phyloP scores from a whole-genome alignment of 2,329 filamentous ascomycete species.

The Rasamsonia emersonii region DNA sequence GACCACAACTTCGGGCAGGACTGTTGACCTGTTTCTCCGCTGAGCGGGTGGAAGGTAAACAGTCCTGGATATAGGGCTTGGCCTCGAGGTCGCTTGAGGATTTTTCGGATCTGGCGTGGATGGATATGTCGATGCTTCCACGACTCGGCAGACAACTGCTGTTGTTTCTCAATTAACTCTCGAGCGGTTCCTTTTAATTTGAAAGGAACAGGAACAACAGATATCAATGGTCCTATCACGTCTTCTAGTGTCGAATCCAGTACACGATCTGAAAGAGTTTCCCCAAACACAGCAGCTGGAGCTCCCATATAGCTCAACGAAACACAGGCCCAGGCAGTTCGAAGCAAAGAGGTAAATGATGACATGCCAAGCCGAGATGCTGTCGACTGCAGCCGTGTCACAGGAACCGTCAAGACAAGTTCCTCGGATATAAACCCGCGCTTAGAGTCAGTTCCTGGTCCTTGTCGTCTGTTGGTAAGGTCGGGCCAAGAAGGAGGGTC shows the following conservation, averaged over 20 bases:
- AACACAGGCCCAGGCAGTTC: conserved; percentile 21
- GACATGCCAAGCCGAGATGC: conserved; percentile 17
- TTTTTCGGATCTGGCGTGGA: conserved; percentile 20
- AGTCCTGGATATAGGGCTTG: conserved; percentile 24
- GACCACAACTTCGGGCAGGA: conserved; percentile 15
- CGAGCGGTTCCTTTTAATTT: conserved; percentile 15
- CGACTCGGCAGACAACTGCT: conserved; percentile 16
- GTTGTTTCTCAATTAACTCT: conserved; percentile 18
- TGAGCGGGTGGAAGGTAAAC: conserved; percentile 22
- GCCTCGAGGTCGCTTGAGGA: conserved; percentile 17
- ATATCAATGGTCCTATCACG: conserved; percentile 23
- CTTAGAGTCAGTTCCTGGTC: conserved; percentile 8
- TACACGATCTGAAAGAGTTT: conserved; percentile 24
- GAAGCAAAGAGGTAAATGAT: conserved; percentile 21
- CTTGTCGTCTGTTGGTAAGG: conserved; percentile 14
- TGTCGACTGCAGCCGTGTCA: conserved; percentile 12
- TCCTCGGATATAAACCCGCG: conserved; percentile 14
- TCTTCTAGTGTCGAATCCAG: conserved; percentile 18
- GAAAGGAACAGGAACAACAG: conserved; percentile 26
- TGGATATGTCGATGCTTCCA: conserved; percentile 21
- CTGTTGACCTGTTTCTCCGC: conserved; percentile 4
- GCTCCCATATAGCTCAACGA: conserved; percentile 19
- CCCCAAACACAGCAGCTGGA: conserved; percentile 20
- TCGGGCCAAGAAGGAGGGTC: conserved; percentile 21
- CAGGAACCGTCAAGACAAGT: conserved; percentile 10